Percentiles rank a stretch among this genome's conserved stretches.
These are phyloP conservation scores for Taphrina wiesneri DNA, from an alignment of 1,139 yeast species.

Conservation along the genomic window DNA sequence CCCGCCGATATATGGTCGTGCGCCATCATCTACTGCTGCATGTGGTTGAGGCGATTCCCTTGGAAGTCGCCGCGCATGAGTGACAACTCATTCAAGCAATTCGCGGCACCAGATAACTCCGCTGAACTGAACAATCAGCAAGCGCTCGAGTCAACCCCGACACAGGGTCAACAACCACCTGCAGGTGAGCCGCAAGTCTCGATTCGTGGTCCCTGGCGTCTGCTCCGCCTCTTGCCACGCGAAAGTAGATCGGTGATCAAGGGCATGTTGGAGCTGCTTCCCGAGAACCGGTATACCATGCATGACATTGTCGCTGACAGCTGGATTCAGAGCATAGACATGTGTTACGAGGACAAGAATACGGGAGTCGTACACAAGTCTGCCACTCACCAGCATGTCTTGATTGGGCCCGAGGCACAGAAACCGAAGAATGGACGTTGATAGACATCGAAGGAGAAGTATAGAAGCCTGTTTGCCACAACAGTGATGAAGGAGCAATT, in stretches of 20 bases:
- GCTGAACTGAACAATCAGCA: conserved; percentile 3
- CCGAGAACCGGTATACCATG: conserved; percentile 66
- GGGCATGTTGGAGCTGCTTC: conserved; percentile 70
- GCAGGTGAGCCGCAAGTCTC: conserved; percentile 32
- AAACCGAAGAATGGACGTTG: conserved; percentile 32
- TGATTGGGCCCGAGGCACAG: conserved; percentile 49
- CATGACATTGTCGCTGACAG: conserved; percentile 66
- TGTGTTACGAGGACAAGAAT: conserved; percentile 49
- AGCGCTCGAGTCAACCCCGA: conserved; percentile 5
- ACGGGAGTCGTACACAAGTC: conserved; percentile 51
- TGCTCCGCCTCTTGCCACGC: conserved; percentile 81
- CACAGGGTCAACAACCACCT: conserved; percentile 15
- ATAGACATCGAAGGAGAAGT: background rate
- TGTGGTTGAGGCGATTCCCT: conserved; percentile 90
- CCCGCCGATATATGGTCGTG: conserved; percentile 94
- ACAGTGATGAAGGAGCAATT: too few relatives aligned
- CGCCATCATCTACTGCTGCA: conserved; percentile 93
- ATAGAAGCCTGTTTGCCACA: background rate
- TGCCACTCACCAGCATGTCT: conserved; percentile 59
- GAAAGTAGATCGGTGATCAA: conserved; percentile 78
- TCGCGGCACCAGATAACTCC: conserved; percentile 50
- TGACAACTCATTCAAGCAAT: conserved; percentile 81
- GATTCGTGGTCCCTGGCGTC: conserved; percentile 76
- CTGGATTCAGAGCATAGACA: conserved; percentile 66
- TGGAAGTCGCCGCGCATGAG: conserved; percentile 90